A percentile compares a stretch with the other conserved stretches of the same genome.
These are phyloP conservation scores for Colletotrichum navitas DNA, from an alignment of 2,329 filamentous ascomycete species.

Conservation along the genomic window DNA sequence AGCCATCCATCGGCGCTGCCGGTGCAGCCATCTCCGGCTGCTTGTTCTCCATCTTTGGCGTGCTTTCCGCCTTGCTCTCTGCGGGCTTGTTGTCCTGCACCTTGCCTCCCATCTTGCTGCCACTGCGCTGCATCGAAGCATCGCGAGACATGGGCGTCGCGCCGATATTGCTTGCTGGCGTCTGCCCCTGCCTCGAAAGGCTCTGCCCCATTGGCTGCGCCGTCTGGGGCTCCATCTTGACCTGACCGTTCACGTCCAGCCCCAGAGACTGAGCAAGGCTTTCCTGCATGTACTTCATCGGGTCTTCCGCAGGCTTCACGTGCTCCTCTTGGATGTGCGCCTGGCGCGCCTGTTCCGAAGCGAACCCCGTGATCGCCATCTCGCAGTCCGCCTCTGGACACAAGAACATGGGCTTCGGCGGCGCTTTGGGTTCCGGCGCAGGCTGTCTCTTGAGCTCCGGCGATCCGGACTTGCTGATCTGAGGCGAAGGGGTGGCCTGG, in stretches of 20 bases:
- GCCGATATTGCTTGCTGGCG: constrained; percentile 56
- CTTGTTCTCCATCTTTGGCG: constrained; percentile 47
- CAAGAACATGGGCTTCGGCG: constrained; percentile 58
- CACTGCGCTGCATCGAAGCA: constrained; percentile 64
- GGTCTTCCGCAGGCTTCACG: constrained; percentile 66
- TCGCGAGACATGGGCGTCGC: constrained; percentile 65
- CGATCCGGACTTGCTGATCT: constrained; percentile 61
- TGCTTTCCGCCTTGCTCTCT: constrained; percentile 47
- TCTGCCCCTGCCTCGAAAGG: constrained; percentile 62
- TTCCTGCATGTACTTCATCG: constrained; percentile 65
- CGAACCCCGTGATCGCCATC: constrained; percentile 61
- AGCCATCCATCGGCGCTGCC: constrained; percentile 45
- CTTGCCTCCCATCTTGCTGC: constrained; percentile 59
- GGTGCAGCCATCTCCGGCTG: constrained; percentile 46
- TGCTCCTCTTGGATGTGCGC: constrained; percentile 71
- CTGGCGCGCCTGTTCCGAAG: constrained; percentile 66
- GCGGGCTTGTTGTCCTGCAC: constrained; percentile 51
- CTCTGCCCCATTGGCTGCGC: constrained; percentile 56
- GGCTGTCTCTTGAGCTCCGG: constrained; percentile 59
- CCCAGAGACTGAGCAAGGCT: constrained; percentile 63
- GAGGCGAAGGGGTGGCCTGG: constrained; percentile 61
- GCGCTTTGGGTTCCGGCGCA: constrained; percentile 44
- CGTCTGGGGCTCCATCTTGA: constrained; percentile 52
- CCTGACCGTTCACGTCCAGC: constrained; percentile 63
- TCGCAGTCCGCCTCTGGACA: constrained; percentile 70